A percentile compares a stretch with the other conserved stretches of the same genome.
Evolutionary conservation across 2,329 filamentous ascomycete genomes (phyloP).

Genomic region (Exophiala spinifera): DNA sequence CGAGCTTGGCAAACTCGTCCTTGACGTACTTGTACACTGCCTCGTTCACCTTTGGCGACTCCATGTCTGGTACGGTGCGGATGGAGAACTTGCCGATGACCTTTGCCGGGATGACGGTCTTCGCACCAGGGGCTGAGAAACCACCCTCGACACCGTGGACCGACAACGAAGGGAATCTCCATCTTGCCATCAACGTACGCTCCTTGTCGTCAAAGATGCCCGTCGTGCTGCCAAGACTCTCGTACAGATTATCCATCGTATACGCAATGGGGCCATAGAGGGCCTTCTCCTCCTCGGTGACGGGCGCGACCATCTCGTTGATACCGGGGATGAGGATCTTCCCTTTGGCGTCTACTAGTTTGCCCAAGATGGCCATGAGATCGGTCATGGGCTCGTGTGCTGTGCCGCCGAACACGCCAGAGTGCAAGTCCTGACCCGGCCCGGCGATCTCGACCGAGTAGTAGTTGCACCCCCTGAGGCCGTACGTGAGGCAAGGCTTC

Average conservation of each 20-base stretch:
- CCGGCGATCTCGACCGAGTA: constrained; percentile 89
- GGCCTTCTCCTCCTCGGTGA: constrained; percentile 79
- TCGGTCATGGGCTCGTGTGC: constrained; percentile 99
- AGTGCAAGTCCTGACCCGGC: constrained; percentile 90
- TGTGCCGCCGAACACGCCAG: constrained; percentile 92
- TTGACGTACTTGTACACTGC: constrained; percentile 80
- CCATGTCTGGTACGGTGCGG: constrained; percentile 95
- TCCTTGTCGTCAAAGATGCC: constrained; percentile 87
- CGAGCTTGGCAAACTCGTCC: constrained; percentile 78
- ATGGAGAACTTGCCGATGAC: constrained; percentile 98
- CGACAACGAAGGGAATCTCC: constrained; percentile 91
- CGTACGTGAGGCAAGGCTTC: constrained; percentile 97
- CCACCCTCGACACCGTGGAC: constrained; percentile 94
- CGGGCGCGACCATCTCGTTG: constrained; percentile 83
- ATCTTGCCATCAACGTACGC: constrained; percentile 87
- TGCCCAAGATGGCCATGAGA: constrained; percentile 74
- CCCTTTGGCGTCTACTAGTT: constrained; percentile 82
- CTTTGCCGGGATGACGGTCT: constrained; percentile 98
- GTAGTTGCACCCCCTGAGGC: constrained; percentile 96
- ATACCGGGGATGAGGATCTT: constrained; percentile 94
- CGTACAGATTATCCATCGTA: constrained; percentile 92
- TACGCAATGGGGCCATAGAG: constrained; percentile 91
- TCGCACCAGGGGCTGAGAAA: constrained; percentile 87
- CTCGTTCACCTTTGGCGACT: constrained; percentile 82
- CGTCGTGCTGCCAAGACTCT: constrained; percentile 85